Evolutionary conservation across 2,329 filamentous ascomycete species (phyloP), one percentile per base, ranked within the genome.

Genomic region (Colletotrichum sp.): DNA sequence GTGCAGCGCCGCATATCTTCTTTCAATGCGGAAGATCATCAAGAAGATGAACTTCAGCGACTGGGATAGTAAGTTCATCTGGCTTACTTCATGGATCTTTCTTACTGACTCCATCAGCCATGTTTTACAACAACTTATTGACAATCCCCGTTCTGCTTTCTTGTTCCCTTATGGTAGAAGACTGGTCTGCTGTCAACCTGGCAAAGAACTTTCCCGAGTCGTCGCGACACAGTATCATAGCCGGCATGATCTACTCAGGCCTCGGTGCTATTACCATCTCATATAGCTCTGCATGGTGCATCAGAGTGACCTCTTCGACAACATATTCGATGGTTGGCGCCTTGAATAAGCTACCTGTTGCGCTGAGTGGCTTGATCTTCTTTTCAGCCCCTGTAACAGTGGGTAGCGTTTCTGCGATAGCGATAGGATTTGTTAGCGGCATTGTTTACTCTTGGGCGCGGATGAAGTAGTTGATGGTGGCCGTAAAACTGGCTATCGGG

Each of bases 1-100:
- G 82, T 98, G 95, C 88, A 96, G 94, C 33, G 95, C 97, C 2
- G 91, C 94, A 24, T 98, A 98, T 80, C 89, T 98, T 62, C 86
- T 99, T 76, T 91, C 93, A 78, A 98, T 98, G 96, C 93, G 97
- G 82, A 98, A 98, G 90, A 93, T 97, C 77, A 98, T 99, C 84
- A 98, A 98, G 92, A 92, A 97, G 86, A 98, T 98, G 88, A 98
- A 98, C 89, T 98, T 99, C 87, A 98, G 98, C 90, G 97, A 98
- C 83, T 98, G 97, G 88, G 97, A 99, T 84, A 98, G 96, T 98
- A 90, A 86, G 96, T 92, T 31, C 36, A 24, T 76, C 7, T 9
- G 0, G 0, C n/a, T 34, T 5, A 15, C 21, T 4, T 16, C 2
- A 9, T 16, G 16, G 5, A 43, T 62, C 12, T 55, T 83, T 87